Base-by-base conservation (phyloP, 148 eudicot species). In the Heliamphora exappendiculata region DNA sequence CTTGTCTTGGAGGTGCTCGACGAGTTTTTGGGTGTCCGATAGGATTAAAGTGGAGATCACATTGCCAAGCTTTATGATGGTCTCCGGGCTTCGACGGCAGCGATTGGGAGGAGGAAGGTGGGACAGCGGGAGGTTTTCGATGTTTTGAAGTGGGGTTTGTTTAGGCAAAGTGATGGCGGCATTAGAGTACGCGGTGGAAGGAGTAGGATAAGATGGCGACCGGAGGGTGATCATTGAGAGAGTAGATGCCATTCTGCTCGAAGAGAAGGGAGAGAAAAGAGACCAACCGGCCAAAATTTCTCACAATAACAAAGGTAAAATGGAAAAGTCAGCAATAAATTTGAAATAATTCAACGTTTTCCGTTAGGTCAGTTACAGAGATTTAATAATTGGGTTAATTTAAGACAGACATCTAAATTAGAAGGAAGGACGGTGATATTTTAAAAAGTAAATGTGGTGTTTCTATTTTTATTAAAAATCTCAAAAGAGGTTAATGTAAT, bases 11-110 rank as follows among this genome's bases (percentile, higher is more conserved):
- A 89, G 89, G 81, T 81, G 87, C 67, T 91, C 93, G 67, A 88
- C 91, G 41, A 92, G 94, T 55, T 80, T 79, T 20, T 89, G 84
- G 5, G 97, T 94, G 60, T 92, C 92, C 45, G 86, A 85, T 13
- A 92, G 89, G 74, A 92, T 87, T 49, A 92, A 87, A 71, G 63
- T 42, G 8, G 97, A 85, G 75, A 92, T 82, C 7, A 87, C 85
- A 22, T 84, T 76, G 45, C 92, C 97, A 28, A 92, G 82, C 3
- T 78, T 19, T 22, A 80, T 73, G 66, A 92, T 81, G 28, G 87
- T 92, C 44, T 92, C 97, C 7, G 93, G 24, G 90, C 88, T 2
- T 87, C 91, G 19, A 88, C 89, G 76, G 92, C 92, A 75, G 93
- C 24, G 76, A 91, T 39, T 1, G 97, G 93, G 82, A 89, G 88